Conservation (phyloP, 768 basidiomycete genomes). For the Leccinum sublutescens region DNA sequence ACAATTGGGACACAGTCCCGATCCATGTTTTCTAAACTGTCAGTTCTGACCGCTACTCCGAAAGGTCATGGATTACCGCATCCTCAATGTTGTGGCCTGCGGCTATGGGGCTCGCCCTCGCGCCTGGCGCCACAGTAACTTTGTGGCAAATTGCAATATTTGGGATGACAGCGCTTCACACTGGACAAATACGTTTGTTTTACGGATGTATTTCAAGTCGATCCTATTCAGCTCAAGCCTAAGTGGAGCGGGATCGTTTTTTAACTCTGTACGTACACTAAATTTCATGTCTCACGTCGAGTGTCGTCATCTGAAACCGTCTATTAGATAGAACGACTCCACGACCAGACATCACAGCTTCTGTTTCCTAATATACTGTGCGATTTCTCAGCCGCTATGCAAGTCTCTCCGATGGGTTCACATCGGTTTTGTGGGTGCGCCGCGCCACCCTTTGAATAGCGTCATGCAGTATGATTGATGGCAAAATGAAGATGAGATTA, state of each 20-base stretch:
- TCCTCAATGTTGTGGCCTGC: not conserved
- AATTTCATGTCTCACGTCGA: slow-evolving; percentile 2
- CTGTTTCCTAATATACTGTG: not conserved
- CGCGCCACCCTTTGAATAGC: not conserved
- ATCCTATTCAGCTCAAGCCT: not conserved
- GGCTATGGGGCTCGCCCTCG: not conserved
- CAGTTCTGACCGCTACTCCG: not conserved
- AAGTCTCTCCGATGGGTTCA: not conserved
- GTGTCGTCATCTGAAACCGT: slow-evolving; percentile 5
- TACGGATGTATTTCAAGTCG: not conserved
- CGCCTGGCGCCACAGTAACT: not conserved
- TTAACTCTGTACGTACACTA: slow-evolving; percentile 1
- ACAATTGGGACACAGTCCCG: not conserved
- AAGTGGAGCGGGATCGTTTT: not conserved
- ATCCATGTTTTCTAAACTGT: not conserved
- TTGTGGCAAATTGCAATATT: not conserved
- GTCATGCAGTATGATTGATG: not conserved
- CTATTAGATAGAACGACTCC: not conserved
- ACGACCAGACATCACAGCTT: not conserved
- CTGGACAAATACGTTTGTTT: not conserved
- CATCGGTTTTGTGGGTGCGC: not conserved
- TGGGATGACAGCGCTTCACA: not conserved
- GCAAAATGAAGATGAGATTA: not conserved
- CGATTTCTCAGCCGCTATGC: not conserved
- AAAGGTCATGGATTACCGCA: not conserved